Conservation (phyloP, 225 moss, liverwort and hornwort species). For the Antitrichia curtipendula region DNA sequence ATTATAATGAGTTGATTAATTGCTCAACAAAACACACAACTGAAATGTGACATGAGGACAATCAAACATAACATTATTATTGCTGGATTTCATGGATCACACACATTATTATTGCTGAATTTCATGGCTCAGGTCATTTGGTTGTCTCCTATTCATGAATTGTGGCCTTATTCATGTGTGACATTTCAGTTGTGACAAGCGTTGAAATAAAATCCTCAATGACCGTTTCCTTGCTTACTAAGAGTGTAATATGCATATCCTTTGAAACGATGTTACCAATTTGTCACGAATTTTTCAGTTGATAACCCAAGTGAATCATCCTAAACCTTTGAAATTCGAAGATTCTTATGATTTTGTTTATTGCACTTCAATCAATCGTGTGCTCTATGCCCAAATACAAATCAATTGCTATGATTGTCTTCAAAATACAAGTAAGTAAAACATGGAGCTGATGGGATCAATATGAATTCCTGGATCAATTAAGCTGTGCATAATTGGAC, state of each 20-base stretch:
- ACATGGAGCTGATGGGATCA: not conserved
- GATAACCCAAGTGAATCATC: too few relatives aligned
- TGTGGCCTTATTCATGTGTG: too few relatives aligned
- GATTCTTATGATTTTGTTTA: not conserved
- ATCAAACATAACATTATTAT: too few relatives aligned
- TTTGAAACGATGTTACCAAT: too few relatives aligned
- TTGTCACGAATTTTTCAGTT: too few relatives aligned
- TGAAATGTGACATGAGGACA: too few relatives aligned
- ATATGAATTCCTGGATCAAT: accelerated
- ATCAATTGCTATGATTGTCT: not conserved
- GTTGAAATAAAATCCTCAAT: not conserved
- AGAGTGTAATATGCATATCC: not conserved
- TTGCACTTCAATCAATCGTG: not conserved
- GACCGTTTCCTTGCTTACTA: not conserved
- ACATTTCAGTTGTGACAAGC: too few relatives aligned
- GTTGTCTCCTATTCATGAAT: too few relatives aligned
- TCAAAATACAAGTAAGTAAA: not conserved
- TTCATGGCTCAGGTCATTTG: too few relatives aligned
- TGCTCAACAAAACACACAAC: not conserved
- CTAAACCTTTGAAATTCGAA: not conserved
- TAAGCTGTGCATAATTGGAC: not conserved
- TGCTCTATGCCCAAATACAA: not conserved
- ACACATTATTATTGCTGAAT: too few relatives aligned
- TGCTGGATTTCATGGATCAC: too few relatives aligned
- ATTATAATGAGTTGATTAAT: too few relatives aligned